Evolutionary conservation across 352 stramenopile species (phyloP).

Genomic region (Phytophthora sansomeana): DNA sequence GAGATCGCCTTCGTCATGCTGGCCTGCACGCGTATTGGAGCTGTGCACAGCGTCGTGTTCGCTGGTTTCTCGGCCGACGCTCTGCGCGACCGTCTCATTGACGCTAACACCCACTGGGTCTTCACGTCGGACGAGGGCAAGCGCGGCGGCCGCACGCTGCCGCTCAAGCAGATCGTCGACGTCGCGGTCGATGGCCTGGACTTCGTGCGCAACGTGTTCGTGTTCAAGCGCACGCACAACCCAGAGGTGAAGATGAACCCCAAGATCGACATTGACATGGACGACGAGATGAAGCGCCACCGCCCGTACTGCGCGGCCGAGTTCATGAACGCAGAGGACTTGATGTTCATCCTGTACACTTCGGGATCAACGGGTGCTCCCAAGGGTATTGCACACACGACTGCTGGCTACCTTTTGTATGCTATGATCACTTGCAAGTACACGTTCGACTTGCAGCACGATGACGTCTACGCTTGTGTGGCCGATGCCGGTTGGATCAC

Average conservation of each 20-base stretch:
- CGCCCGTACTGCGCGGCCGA: constrained; percentile 96
- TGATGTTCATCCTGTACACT: constrained; percentile 99
- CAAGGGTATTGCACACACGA: constrained; percentile 97
- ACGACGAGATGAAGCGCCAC: constrained; percentile 87
- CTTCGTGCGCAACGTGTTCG: constrained; percentile 95
- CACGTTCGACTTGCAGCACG: constrained; percentile 94
- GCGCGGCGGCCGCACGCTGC: constrained; percentile 92
- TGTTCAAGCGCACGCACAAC: constrained; percentile 93
- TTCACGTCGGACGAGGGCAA: constrained; percentile 95
- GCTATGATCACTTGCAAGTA: constrained; percentile 94
- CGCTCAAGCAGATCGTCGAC: constrained; percentile 97
- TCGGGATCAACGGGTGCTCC: constrained; percentile 96
- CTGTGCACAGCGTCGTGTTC: constrained; percentile 98
- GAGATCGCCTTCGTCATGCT: constrained; percentile 98
- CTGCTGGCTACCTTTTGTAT: constrained; percentile 96
- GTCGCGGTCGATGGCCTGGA: constrained; percentile 88
- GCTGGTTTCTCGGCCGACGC: constrained; percentile 95
- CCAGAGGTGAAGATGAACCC: constrained; percentile 78
- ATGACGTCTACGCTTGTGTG: constrained; percentile 96
- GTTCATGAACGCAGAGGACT: constrained; percentile 97
- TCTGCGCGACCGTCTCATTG: constrained; percentile 95
- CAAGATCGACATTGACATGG: constrained; percentile 94
- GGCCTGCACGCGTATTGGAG: constrained; percentile 97
- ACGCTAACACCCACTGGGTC: constrained; percentile 91
- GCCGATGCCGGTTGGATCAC: constrained; percentile 98